These are phyloP conservation scores for Aureobasidium sp. DNA, from an alignment of 2,329 filamentous ascomycete genomes.

Conservation along the genomic window DNA sequence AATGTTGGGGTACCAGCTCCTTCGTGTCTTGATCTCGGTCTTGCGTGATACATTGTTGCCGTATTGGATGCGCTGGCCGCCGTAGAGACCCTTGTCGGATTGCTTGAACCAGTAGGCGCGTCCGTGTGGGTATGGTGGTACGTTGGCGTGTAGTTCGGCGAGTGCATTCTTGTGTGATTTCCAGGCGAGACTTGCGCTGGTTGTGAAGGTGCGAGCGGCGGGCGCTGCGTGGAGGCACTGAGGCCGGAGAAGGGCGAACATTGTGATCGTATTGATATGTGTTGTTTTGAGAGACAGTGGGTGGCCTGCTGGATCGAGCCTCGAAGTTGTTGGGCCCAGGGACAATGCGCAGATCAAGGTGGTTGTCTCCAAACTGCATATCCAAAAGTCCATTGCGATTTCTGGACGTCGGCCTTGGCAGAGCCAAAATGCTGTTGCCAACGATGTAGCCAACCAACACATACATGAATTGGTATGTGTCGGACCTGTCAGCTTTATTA, in stretches of 20 bases:
- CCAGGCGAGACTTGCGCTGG: conserved; percentile 26
- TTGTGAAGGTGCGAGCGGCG: conserved; percentile 34
- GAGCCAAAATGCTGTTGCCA: neutral
- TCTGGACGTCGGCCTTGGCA: neutral
- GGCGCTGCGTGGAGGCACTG: conserved; percentile 7
- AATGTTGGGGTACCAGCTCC: conserved; percentile 81
- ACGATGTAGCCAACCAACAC: neutral
- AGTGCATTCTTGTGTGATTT: conserved; percentile 27
- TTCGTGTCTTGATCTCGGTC: conserved; percentile 74
- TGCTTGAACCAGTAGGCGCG: conserved; percentile 79
- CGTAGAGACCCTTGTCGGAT: conserved; percentile 66
- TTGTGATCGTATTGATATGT: neutral
- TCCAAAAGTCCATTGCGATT: conserved; percentile 9
- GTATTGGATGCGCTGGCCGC: conserved; percentile 74
- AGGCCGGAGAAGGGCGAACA: conserved; percentile 17
- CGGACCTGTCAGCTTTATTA: no score
- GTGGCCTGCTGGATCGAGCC: neutral
- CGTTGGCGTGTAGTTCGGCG: conserved; percentile 23
- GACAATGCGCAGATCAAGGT: neutral
- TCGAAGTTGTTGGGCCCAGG: neutral
- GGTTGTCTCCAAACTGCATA: neutral
- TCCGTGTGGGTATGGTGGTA: conserved; percentile 75
- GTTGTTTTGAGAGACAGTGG: neutral
- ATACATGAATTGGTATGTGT: no score
- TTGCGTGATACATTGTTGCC: conserved; percentile 80